Base-by-base conservation (phyloP, 768 basidiomycete genomes). In the Amanita pallidorosea region DNA sequence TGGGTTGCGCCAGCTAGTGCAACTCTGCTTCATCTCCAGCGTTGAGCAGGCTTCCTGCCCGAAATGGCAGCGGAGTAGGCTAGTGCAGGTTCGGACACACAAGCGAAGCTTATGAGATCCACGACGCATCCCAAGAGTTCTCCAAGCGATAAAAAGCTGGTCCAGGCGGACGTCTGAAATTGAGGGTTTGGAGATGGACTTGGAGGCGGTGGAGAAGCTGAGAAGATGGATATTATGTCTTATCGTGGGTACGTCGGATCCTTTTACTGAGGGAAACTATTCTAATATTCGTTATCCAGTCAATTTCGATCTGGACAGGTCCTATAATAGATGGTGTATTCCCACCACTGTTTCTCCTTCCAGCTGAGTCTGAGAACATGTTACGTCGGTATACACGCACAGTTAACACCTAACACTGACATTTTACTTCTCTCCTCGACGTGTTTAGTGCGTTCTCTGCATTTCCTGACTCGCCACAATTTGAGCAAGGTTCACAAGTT, bases 221-320 rank as follows among this genome's bases (percentile, higher is more conserved):
- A 70, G 74, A 22, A 65, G 79, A 49, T 90, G 88, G 88, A 76
- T 81, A 2, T 62, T 85, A 50, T 72, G 81, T 13, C 72, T 89
- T 44, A 79, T 74, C 41, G 70, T 88, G 48, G 87, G 85, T 76
- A 61, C 56, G 72, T 64, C 27, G 29, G 43, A 18, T 20, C 44
- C 4, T 9, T 47, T 18, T 13, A 20, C 35, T 23, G 23, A 13
- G 18, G 17, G 18, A 9, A n/a, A 9, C 40, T 9, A 4, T 22
- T 52, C n/a, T 41, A 55, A 52, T 27, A 53, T 12, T 46, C 38
- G 13, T 5, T 13, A 23, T 53, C 29, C 3, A 44, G 86, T 91
- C 34, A 82, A 93, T 56, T 96, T 96, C 60, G 92, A 96, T 66
- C 64, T 92, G 42, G 92, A 95, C 56, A 44, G 92, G 92, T 3